Conservation (phyloP, 2,329 filamentous ascomycete species). For the Stagonosporopsis chrysanthemi region DNA sequence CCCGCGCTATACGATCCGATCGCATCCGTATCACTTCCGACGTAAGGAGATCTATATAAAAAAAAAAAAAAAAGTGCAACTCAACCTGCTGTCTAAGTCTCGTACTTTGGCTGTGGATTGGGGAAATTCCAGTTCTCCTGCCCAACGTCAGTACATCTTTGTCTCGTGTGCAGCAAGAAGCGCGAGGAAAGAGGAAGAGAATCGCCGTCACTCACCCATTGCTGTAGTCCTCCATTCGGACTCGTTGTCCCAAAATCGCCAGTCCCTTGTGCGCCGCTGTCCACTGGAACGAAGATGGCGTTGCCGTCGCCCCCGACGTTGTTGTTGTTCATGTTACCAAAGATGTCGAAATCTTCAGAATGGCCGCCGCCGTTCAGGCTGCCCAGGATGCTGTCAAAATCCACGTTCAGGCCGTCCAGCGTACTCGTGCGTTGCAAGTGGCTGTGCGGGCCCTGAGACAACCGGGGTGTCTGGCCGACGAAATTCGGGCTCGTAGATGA, state of each 20-base stretch:
- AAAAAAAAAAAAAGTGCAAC: not conserved
- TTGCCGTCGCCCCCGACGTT: conserved; percentile 30
- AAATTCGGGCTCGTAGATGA: conserved; percentile 14
- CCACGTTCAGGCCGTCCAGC: conserved; percentile 41
- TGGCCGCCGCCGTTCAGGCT: conserved; percentile 32
- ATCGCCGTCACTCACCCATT: conserved; percentile 38
- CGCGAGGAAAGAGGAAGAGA: not conserved
- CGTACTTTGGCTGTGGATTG: conserved; percentile 27
- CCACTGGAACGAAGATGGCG: conserved; percentile 49
- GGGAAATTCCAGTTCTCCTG: conserved; percentile 43
- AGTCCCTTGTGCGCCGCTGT: conserved; percentile 24
- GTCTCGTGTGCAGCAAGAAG: not conserved
- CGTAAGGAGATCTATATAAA: conserved; percentile 7
- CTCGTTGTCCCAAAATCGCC: conserved; percentile 36
- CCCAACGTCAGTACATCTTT: not conserved
- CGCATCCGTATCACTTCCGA: conserved; percentile 1
- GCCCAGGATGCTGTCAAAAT: conserved; percentile 44
- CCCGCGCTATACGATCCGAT: conserved; percentile 6
- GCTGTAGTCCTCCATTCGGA: conserved; percentile 38
- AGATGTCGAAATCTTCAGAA: conserved; percentile 15
- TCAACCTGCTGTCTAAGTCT: conserved; percentile 18
- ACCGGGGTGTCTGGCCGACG: not conserved
- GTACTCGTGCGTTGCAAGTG: conserved; percentile 37
- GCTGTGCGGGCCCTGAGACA: conserved; percentile 18
- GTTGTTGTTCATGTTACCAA: conserved; percentile 10